Evolutionary conservation across 345 rosid species (phyloP).

Genomic region (Streptanthus diversifolius): DNA sequence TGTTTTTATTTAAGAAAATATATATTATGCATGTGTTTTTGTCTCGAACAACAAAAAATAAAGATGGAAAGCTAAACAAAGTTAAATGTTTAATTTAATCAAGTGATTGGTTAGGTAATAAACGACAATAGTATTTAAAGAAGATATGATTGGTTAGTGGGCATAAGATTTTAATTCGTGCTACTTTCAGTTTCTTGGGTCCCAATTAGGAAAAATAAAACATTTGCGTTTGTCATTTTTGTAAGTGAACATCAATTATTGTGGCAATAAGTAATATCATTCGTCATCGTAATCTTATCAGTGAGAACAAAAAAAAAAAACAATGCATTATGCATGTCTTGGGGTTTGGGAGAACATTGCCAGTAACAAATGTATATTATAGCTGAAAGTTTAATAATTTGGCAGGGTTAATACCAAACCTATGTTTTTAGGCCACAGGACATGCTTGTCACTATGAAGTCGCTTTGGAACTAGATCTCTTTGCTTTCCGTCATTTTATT

Average conservation of each 20-base stretch:
- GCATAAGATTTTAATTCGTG: slow-evolving; percentile 16
- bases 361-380: neutral
- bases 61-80: too few relatives aligned
- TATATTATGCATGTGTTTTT: neutral
- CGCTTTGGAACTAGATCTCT: slow-evolving; percentile 18
- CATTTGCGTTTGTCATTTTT: neutral
- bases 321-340: neutral
- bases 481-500: slow-evolving; percentile 15
- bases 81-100: too few relatives aligned
- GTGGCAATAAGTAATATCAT: slow-evolving; percentile 2
- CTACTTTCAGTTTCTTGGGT: slow-evolving; percentile 14
- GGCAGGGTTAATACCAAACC: slow-evolving; percentile 1
- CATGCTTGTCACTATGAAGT: neutral
- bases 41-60: neutral
- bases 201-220: neutral
- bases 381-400: neutral
- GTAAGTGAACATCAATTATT: slow-evolving; percentile 17
- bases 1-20: too few relatives aligned
- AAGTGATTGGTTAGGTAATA: neutral
- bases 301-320: neutral
- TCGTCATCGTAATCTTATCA: neutral
- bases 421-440: neutral
- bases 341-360: neutral
- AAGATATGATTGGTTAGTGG: slow-evolving; percentile 17
- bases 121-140: neutral